Conservation (phyloP, 2,329 filamentous ascomycete species). For the Aaosphaeria arxii region DNA sequence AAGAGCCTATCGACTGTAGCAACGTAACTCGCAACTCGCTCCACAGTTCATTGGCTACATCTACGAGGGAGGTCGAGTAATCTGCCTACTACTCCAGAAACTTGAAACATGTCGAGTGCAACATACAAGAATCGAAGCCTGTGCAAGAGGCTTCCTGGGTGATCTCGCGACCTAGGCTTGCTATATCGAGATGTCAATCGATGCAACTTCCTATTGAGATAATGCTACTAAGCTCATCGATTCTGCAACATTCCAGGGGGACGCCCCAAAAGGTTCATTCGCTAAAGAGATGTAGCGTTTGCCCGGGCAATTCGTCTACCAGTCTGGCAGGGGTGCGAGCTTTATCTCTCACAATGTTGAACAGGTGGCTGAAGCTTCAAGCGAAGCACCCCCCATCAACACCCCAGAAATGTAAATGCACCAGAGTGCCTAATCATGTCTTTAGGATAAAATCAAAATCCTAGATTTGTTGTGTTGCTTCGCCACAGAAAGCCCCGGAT, state of each 20-base stretch:
- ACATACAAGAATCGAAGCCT: constrained; percentile 18
- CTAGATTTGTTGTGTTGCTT: too few relatives aligned
- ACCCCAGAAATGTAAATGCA: too few relatives aligned
- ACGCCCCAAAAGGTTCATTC: constrained; percentile 18
- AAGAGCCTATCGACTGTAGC: constrained; percentile 8
- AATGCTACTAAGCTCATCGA: constrained; percentile 28
- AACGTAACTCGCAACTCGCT: constrained; percentile 26
- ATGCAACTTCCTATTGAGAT: constrained; percentile 37
- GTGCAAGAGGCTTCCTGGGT: constrained; percentile 25
- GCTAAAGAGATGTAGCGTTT: constrained; percentile 26
- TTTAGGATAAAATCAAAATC: too few relatives aligned
- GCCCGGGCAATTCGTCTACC: constrained; percentile 24
- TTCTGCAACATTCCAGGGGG: constrained; percentile 22
- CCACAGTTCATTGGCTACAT: constrained; percentile 37
- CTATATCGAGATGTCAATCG: constrained; percentile 39
- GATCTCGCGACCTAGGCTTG: constrained; percentile 26
- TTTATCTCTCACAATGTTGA: constrained; percentile 1
- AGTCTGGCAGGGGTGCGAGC: constrained; percentile 26
- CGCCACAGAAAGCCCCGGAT: too few relatives aligned
- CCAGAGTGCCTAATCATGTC: too few relatives aligned
- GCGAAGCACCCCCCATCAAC: too few relatives aligned
- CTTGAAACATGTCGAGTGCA: constrained; percentile 26
- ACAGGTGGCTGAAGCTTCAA: too few relatives aligned
- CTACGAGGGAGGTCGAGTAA: constrained; percentile 32
- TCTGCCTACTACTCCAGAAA: constrained; percentile 37